A percentile compares a stretch with the other conserved stretches of the same genome.
Evolutionary conservation across 2,329 filamentous ascomycete species (phyloP).

Genomic region (Alternaria angustiovoidea): DNA sequence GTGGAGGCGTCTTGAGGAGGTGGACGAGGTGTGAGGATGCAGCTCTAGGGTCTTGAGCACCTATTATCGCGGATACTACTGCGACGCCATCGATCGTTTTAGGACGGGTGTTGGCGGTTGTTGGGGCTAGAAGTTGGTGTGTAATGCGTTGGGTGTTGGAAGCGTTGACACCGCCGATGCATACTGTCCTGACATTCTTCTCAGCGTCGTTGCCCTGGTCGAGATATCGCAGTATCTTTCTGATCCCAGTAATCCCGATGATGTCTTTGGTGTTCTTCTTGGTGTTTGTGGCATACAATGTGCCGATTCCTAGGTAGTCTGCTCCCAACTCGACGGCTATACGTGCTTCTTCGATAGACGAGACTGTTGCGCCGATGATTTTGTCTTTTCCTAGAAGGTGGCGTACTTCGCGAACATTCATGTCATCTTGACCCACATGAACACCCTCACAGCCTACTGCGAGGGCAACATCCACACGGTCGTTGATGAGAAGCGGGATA

Average conservation of each 20-base stretch:
- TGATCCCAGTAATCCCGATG: constrained; percentile 76
- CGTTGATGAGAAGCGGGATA: constrained; percentile 90
- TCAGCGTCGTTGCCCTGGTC: constrained; percentile 45
- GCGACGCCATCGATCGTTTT: constrained; percentile 82
- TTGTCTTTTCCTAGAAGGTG: constrained; percentile 75
- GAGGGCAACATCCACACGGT: constrained; percentile 86
- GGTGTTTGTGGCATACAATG: constrained; percentile 81
- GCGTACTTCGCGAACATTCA: constrained; percentile 74
- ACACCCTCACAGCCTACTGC: constrained; percentile 90
- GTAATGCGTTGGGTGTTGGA: constrained; percentile 77
- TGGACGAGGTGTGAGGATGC: constrained; percentile 67
- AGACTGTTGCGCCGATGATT: constrained; percentile 90
- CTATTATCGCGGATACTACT: constrained; percentile 88
- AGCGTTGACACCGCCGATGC: constrained; percentile 87
- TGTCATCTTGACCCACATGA: constrained; percentile 94
- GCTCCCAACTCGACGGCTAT: constrained; percentile 78
- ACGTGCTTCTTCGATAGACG: constrained; percentile 74
- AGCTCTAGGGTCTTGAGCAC: constrained; percentile 70
- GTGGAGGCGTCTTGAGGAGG: constrained; percentile 57
- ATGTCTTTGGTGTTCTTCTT: constrained; percentile 88
- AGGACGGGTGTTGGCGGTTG: constrained; percentile 29
- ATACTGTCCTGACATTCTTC: constrained; percentile 65
- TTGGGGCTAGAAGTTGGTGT: constrained; percentile 67
- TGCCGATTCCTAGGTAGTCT: constrained; percentile 90
- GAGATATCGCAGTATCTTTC: constrained; percentile 70